Conservation (phyloP, 1,284 basidiomycete genomes). For the Leucoagaricus sp. region DNA sequence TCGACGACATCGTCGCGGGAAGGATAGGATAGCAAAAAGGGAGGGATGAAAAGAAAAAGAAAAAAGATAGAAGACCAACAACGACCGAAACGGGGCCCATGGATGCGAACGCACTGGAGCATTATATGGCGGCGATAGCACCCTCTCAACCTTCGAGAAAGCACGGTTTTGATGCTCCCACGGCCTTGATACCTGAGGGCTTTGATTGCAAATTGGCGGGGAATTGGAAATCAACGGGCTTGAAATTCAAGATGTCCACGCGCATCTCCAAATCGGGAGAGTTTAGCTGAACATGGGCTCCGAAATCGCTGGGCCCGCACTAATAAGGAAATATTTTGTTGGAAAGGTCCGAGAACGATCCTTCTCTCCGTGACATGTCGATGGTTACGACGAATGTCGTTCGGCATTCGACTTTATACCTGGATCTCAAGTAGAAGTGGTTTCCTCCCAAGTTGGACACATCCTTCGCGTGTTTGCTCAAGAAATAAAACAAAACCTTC, state of each 20-base stretch:
- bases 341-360: slow-evolving; percentile 3
- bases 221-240: no score
- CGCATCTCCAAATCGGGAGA: no score
- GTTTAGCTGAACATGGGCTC: no score
- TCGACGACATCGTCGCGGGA: not conserved
- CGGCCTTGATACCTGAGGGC: not conserved
- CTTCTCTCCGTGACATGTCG: slow-evolving; percentile 3
- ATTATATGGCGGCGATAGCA: not conserved
- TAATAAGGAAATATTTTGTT: not conserved
- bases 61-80: not conserved
- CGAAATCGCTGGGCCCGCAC: no score
- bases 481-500: no score
- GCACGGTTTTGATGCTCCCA: no score
- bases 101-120: not conserved
- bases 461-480: no score
- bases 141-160: slow-evolving; percentile 18
- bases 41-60: not conserved
- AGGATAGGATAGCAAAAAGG: no score
- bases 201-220: no score
- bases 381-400: not conserved
- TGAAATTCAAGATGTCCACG: no score
- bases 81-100: not conserved
- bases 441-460: no score
- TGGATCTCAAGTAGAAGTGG: no score
- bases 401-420: not conserved